Conservation (phyloP, 768 basidiomycete species). For the Mycena albidolilacea region DNA sequence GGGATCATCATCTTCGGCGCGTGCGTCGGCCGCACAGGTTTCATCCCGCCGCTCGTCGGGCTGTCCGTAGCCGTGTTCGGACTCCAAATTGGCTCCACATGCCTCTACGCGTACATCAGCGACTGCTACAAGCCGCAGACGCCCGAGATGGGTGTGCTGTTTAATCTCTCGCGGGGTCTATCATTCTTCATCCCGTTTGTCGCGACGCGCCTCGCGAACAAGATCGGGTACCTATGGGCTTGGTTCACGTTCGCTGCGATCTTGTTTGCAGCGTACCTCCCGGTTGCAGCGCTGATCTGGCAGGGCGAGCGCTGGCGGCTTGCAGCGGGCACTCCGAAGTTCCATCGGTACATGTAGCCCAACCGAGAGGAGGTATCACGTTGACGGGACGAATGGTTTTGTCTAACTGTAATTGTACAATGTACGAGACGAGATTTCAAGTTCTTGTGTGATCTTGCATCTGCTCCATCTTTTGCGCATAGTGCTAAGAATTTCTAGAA, state of each 20-base stretch:
- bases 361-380: too few species aligned
- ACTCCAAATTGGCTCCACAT: slow-evolving; percentile 31
- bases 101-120: slow-evolving; percentile 40
- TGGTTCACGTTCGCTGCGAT: slow-evolving; percentile 34
- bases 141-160: slow-evolving; percentile 35
- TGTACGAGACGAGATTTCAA: too few species aligned
- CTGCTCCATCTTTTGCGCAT: too few species aligned
- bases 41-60: slow-evolving; percentile 29
- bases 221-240: slow-evolving; percentile 27
- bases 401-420: too few species aligned
- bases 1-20: slow-evolving; percentile 34
- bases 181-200: slow-evolving; percentile 34
- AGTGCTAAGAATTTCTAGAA: too few species aligned
- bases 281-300: slow-evolving; percentile 30
- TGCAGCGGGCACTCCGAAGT: slow-evolving; percentile 16
- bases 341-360: slow-evolving; percentile 21
- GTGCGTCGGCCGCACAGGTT: slow-evolving; percentile 32
- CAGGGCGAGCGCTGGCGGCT: slow-evolving; percentile 23
- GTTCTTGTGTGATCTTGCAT: too few species aligned
- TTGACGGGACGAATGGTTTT: too few species aligned
- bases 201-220: slow-evolving; percentile 24
- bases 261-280: slow-evolving; percentile 22
- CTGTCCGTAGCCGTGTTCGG: slow-evolving; percentile 21
- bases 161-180: slow-evolving; percentile 27
- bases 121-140: slow-evolving; percentile 41